Evolutionary conservation across 495 filamentous ascomycete genomes (phyloP).

Genomic region (Glutinoglossum americanum): DNA sequence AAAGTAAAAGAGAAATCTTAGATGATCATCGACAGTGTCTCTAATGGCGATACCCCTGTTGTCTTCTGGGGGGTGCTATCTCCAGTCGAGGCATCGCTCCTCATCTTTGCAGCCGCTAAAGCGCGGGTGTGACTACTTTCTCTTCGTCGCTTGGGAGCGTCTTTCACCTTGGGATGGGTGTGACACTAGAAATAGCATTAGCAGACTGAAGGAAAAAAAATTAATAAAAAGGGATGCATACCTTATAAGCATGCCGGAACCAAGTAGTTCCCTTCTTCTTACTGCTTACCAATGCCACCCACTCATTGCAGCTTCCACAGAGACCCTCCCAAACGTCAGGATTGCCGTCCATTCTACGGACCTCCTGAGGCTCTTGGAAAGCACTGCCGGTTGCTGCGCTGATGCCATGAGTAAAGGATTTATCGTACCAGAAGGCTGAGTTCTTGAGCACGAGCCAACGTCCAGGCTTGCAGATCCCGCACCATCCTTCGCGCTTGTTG

Average conservation of each 20-base stretch:
- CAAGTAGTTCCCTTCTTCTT: conserved; percentile 76
- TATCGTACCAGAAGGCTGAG: conserved; percentile 74
- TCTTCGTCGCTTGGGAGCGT: conserved; percentile 45
- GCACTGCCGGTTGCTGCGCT: conserved; percentile 52
- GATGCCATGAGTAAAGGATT: conserved; percentile 62
- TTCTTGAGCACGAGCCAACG: conserved; percentile 69
- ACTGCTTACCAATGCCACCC: conserved; percentile 57
- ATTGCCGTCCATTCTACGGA: conserved; percentile 54
- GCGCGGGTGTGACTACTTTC: conserved; percentile 33
- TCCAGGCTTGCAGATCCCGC: conserved; percentile 62
- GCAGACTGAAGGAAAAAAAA: background rate
- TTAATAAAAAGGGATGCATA: conserved; percentile 10
- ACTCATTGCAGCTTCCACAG: conserved; percentile 56
- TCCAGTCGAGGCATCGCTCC: background rate
- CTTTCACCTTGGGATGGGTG: conserved; percentile 51
- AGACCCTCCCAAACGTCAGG: conserved; percentile 63
- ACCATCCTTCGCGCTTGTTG: conserved; percentile 71
- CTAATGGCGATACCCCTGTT: background rate
- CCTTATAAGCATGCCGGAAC: conserved; percentile 73
- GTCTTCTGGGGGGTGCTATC: background rate
- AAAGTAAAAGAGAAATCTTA: background rate
- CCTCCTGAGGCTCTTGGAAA: conserved; percentile 51
- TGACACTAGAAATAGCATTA: conserved; percentile 32
- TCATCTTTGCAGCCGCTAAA: conserved; percentile 11
- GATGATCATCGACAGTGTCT: background rate